Base-by-base conservation (phyloP, 78 protist genomes). In the Dictyostelium intermedium region DNA sequence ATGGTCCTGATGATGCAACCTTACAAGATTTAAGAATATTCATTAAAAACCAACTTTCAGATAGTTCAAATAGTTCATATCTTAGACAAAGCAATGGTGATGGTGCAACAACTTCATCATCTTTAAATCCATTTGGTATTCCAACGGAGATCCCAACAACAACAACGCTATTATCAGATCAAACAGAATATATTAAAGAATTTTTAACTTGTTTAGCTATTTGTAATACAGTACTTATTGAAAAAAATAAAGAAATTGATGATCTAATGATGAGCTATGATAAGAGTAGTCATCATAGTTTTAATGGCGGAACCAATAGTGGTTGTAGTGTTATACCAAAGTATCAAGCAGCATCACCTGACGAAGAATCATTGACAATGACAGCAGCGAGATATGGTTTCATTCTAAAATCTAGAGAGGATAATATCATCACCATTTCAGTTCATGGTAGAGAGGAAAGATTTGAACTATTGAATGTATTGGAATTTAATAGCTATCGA, bases 191-290 rank as follows among this genome's bases (percentile, higher is more conserved):
- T 69, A 72, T 89, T 23, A 61, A 39, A 43, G 94, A 89, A 32
- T 89, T 81, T 70, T 56, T 89, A 20, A 47, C 45, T 3, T 89
- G 94, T 89, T 69, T 89, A 45, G 97, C 96, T 14, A 86, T 96
- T 45, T 96, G 97, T 76, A 95, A 96, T 72, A 96, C 97, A 0
- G 97, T 96, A n/a, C 60, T 96, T 9, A 87, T 95, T 60, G 97
- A 96, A 80, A 50, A 78, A n/a, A 34, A 43, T 20, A 18, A 25
- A 16, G 84, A 89, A 27, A 76, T 53, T 13, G 93, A 60, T 47
- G 79, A 70, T 63, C 60, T 95, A 50, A 56, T 74, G 39, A 79
- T 79, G 35, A 56, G 18, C 14, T n/a, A 43, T 39, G 32, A 20
- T 16, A 70, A 53, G 11, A 30, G 11, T 9, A 66, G 74, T 66